Conservation (phyloP, 1,284 basidiomycete species). For the Boletus coffeatus region DNA sequence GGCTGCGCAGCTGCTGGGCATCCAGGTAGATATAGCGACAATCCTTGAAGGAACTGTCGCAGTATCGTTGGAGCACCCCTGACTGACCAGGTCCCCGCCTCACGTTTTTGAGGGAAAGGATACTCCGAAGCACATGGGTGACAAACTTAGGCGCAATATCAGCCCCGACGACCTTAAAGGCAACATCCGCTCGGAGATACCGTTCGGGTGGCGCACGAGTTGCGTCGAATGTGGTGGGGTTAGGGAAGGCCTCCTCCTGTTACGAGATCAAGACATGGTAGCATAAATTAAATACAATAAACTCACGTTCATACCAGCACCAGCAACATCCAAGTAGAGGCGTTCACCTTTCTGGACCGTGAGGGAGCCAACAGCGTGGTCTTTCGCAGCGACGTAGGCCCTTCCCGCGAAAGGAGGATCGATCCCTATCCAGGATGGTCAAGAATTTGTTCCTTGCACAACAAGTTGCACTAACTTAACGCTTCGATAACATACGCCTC, state of each 20-base stretch:
- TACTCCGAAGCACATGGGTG: slow-evolving; percentile 41
- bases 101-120: slow-evolving; percentile 46
- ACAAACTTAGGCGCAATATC: slow-evolving; percentile 51
- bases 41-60: slow-evolving; percentile 28
- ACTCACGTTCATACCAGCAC: slow-evolving; percentile 50
- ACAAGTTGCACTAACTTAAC: slow-evolving; percentile 43
- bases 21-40: slow-evolving; percentile 44
- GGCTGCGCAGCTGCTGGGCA: slow-evolving; percentile 35
- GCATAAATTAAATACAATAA: neutral
- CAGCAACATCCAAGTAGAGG: slow-evolving; percentile 55
- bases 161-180: slow-evolving; percentile 52
- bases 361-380: slow-evolving; percentile 39
- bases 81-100: slow-evolving; percentile 48
- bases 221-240: slow-evolving; percentile 44
- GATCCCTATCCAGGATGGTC: slow-evolving; percentile 32
- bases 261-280: neutral
- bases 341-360: slow-evolving; percentile 42
- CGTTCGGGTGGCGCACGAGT: slow-evolving; percentile 40
- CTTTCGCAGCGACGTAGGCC: slow-evolving; percentile 37
- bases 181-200: slow-evolving; percentile 51
- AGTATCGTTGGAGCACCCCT: slow-evolving; percentile 46
- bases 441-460: slow-evolving; percentile 3
- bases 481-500: slow-evolving; percentile 61
- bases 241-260: slow-evolving; percentile 45
- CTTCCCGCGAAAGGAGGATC: slow-evolving; percentile 42